Evolutionary conservation across 257 asterid species (phyloP).

Genomic region (Oldenlandia corymbosa): DNA sequence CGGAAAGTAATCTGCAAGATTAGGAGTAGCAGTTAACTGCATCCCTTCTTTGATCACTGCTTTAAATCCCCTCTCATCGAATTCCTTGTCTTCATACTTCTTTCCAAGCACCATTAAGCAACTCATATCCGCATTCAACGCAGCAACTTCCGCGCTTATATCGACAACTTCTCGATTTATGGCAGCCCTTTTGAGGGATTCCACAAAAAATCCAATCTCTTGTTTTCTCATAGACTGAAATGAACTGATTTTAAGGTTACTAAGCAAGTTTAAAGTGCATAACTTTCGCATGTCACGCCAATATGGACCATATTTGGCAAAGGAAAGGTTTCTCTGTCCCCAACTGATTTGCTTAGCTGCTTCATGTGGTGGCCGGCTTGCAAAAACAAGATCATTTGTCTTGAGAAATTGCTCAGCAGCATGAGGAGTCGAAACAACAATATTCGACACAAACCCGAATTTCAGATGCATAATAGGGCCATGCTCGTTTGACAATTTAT

Average conservation of each 20-base stretch:
- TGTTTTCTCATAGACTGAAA: slow-evolving; percentile 35
- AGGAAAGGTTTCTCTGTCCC: slow-evolving; percentile 31
- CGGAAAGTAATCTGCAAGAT: slow-evolving; percentile 48
- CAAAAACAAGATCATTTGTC: slow-evolving; percentile 40
- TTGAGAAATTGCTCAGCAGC: slow-evolving; percentile 48
- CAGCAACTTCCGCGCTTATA: slow-evolving; percentile 34
- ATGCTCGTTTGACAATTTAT: slow-evolving; percentile 24
- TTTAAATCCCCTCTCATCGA: slow-evolving; percentile 47
- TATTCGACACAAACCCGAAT: slow-evolving; percentile 33
- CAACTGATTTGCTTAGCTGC: slow-evolving; percentile 37
- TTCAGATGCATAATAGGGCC: slow-evolving; percentile 48
- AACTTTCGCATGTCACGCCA: slow-evolving; percentile 63
- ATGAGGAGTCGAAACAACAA: slow-evolving; percentile 40
- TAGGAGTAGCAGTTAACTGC: slow-evolving; percentile 30
- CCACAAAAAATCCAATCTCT: slow-evolving; percentile 29
- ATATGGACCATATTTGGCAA: slow-evolving; percentile 34
- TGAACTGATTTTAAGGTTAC: slow-evolving; percentile 33
- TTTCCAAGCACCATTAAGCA: slow-evolving; percentile 50
- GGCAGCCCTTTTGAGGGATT: slow-evolving; percentile 28
- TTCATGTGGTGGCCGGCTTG: slow-evolving; percentile 48
- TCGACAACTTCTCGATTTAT: slow-evolving; percentile 14
- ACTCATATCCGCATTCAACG: slow-evolving; percentile 36
- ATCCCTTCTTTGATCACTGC: slow-evolving; percentile 38
- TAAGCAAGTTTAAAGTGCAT: slow-evolving; percentile 43
- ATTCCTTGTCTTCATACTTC: slow-evolving; percentile 39